Base-by-base conservation (phyloP, 768 basidiomycete species). In the Mycena maculata region DNA sequence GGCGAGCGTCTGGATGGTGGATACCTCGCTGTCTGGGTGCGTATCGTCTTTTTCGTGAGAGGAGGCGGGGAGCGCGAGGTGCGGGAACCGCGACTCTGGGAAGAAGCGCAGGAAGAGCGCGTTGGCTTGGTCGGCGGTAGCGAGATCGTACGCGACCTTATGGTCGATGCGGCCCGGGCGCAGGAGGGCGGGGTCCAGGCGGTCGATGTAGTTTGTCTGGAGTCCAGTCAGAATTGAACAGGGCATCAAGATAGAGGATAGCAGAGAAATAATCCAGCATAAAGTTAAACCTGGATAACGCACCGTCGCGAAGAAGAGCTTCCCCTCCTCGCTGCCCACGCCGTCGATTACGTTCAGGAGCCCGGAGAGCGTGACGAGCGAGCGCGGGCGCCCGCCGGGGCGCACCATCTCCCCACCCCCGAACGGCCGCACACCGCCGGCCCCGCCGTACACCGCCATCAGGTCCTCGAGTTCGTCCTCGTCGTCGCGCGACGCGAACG, bases 291-390 rank as follows among this genome's bases (percentile, higher is more conserved):
- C 22, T 3, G 22, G 23, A 25, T 4, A 28, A 64, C 71, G 47
- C 27, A 75, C 64, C 16, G 67, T 69, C 9, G 62, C 61, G 23
- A 69, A 69, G 45, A 69, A 69, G n/a, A 69, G 27, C 36, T 78
- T 76, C 15, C 80, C 80, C 56, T 80, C 79, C 58, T 80, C 77
- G 52, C 75, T 75, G 4, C 76, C 74, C 10, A 77, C 74, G 6
- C 80, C 79, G 66, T 81, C 79, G 39, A 81, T 75, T n/a, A 79
- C 75, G 66, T 81, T 81, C 33, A 81, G 63, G 11, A 81, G 71
- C 9, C 79, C 79, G 7, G 74, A 75, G 39, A 81, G 73, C 28
- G 79, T 80, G 38, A 81, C 73, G 15, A 50, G 59, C 50, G 53
- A 50, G 27, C 41, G n/a, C 20, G 18, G 25, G 63, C 41, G 38